Evolutionary conservation across 139 green algal species (phyloP).

Genomic region (Medakamo hakoo): DNA sequence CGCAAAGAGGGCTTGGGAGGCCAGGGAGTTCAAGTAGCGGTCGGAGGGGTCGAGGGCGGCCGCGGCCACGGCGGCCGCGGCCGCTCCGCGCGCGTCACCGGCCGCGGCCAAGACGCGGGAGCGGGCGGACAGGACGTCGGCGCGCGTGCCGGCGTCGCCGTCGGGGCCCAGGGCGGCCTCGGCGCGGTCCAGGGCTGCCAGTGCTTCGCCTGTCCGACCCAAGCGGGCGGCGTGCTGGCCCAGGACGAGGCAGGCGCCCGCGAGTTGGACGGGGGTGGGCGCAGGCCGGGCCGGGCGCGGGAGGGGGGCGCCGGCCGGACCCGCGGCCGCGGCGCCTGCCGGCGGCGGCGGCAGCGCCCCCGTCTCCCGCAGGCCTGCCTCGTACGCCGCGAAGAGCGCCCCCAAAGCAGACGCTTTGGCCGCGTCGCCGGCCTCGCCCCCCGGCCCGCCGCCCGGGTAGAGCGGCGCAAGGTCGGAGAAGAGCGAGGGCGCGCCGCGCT

Average conservation of each 20-base stretch:
- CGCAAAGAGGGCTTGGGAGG: slow-evolving; percentile 53
- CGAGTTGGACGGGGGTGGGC: slow-evolving; percentile 12
- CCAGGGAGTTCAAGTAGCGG: slow-evolving; percentile 83
- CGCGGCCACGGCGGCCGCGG: slow-evolving; percentile 39
- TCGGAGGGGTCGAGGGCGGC: slow-evolving; percentile 72
- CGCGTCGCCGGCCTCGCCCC: no score
- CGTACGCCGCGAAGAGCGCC: slow-evolving; percentile 16
- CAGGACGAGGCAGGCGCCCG: slow-evolving; percentile 66
- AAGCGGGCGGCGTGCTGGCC: slow-evolving; percentile 63
- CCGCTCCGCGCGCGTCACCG: slow-evolving; percentile 44
- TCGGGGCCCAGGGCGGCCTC: neutral
- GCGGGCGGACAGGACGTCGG: slow-evolving; percentile 6
- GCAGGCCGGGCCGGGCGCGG: neutral
- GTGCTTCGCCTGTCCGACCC: slow-evolving; percentile 36
- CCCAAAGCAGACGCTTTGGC: slow-evolving; percentile 13
- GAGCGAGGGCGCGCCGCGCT: slow-evolving; percentile 81
- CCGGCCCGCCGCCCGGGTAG: no score
- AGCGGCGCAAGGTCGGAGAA: slow-evolving; percentile 80
- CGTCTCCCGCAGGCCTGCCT: slow-evolving; percentile 5
- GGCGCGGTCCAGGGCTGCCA: slow-evolving; percentile 47
- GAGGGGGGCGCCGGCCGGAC: neutral
- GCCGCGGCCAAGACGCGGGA: slow-evolving; percentile 57
- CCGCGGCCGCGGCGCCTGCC: neutral
- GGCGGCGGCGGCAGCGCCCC: slow-evolving; percentile 6
- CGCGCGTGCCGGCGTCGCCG: no score